A percentile compares a stretch with the other conserved stretches of the same genome.
These are phyloP conservation scores for Tolypocladium ovalisporum DNA, from an alignment of 2,329 filamentous ascomycete species.

Conservation along the genomic window DNA sequence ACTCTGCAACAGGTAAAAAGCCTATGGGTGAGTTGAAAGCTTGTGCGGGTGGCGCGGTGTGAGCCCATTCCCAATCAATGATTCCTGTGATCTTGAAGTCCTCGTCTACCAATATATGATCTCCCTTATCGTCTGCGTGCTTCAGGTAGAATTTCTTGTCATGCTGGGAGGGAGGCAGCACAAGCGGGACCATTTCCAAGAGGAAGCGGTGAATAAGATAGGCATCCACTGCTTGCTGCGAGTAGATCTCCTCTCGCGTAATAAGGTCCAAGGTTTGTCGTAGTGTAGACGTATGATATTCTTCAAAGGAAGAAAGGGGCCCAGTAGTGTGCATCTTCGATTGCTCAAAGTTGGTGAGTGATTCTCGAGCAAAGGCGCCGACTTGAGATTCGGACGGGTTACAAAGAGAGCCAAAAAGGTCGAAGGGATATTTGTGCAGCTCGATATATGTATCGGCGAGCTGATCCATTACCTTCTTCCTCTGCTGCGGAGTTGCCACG, in stretches of 20 bases:
- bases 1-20: slow-evolving; percentile 27
- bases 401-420: slow-evolving; percentile 23
- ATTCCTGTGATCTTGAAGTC: slow-evolving; percentile 35
- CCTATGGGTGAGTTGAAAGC: slow-evolving; percentile 31
- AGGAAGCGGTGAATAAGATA: slow-evolving; percentile 33
- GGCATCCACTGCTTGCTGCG: slow-evolving; percentile 18
- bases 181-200: slow-evolving; percentile 20
- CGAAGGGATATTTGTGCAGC: slow-evolving; percentile 23
- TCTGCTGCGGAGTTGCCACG: slow-evolving; percentile 19
- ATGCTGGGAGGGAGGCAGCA: slow-evolving; percentile 10
- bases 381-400: slow-evolving; percentile 14
- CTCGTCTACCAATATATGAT: slow-evolving; percentile 35
- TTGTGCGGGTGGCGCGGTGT: slow-evolving; percentile 19
- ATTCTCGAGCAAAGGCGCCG: slow-evolving; percentile 25
- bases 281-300: slow-evolving; percentile 23
- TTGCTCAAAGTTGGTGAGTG: slow-evolving; percentile 20
- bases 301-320: slow-evolving; percentile 21
- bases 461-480: slow-evolving; percentile 22
- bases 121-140: slow-evolving; percentile 30
- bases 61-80: slow-evolving; percentile 32
- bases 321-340: slow-evolving; percentile 18
- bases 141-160: slow-evolving; percentile 30
- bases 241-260: slow-evolving; percentile 22
- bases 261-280: slow-evolving; percentile 25
- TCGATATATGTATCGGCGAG: slow-evolving; percentile 27